A percentile compares a stretch with the other conserved stretches of the same genome.
Conservation (phyloP, 176 grass and related monocot species). For the Zea luxurians region DNA sequence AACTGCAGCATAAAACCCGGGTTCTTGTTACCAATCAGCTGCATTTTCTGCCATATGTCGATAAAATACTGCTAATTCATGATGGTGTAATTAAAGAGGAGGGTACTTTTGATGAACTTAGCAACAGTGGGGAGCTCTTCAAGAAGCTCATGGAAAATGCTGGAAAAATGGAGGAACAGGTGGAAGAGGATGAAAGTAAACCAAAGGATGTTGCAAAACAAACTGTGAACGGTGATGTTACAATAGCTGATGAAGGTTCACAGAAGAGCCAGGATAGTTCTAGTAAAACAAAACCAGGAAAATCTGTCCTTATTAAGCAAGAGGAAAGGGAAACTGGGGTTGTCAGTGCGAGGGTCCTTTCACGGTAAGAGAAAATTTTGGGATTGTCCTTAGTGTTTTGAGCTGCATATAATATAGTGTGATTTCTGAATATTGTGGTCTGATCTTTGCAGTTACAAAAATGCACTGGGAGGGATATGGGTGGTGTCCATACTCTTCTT, state of each 20-base stretch:
- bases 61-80: constrained; percentile 88
- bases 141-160: constrained; percentile 99
- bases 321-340: constrained; percentile 98
- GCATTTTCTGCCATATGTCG: constrained; percentile 94
- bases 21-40: constrained; percentile 98
- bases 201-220: constrained; percentile 42
- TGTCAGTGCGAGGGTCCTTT: constrained; percentile 84
- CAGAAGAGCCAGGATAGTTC: constrained; percentile 54
- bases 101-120: constrained; percentile 97
- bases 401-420: not conserved
- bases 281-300: constrained; percentile 71
- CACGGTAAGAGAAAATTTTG: constrained; percentile 59
- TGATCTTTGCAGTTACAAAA: constrained; percentile 72
- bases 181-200: constrained; percentile 74
- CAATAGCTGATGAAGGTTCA: constrained; percentile 38
- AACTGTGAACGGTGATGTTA: constrained; percentile 52
- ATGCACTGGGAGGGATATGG: constrained; percentile 95
- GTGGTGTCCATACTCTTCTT: constrained; percentile 69
- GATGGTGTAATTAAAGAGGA: constrained; percentile 94
- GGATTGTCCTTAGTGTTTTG: not conserved
- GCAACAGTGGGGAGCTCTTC: constrained; percentile 72
- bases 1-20: constrained; percentile 86
- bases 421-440: constrained; percentile 33
- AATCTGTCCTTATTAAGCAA: constrained; percentile 95
- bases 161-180: constrained; percentile 98